Evolutionary conservation across 1,139 yeast species (phyloP).

Genomic region (Yamadazyma triangularis): DNA sequence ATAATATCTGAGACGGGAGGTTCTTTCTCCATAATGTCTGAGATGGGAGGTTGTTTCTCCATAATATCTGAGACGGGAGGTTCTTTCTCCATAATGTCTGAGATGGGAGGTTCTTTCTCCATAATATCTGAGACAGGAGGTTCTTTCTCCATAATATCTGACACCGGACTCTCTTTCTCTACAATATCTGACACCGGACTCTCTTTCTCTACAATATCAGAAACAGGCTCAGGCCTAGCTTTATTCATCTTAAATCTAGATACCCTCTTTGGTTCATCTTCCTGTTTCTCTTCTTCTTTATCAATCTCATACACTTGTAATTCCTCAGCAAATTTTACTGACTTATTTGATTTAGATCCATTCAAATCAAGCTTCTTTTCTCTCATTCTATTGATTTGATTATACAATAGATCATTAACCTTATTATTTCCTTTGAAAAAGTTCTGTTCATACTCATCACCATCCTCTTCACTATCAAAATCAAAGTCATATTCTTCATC

Average conservation of each 20-base stretch:
- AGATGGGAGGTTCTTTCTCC: too few species aligned
- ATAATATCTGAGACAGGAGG: too few species aligned
- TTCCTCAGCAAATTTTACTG: constrained; percentile 49
- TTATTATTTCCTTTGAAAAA: constrained; percentile 5
- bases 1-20: too few species aligned
- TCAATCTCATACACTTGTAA: constrained; percentile 59
- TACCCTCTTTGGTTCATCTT: constrained; percentile 33
- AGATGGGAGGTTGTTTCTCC: too few species aligned
- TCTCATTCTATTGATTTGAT: constrained; percentile 23
- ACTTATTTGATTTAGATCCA: constrained; percentile 23
- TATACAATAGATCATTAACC: constrained; percentile 26
- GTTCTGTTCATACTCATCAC: constrained; percentile 20
- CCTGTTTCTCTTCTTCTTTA: constrained; percentile 30
- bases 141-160: too few species aligned
- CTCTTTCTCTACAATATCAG: constrained; percentile 2
- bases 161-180: too few species aligned
- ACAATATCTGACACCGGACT: too few species aligned
- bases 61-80: too few species aligned
- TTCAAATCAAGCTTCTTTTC: constrained; percentile 4
- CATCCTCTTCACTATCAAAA: constrained; percentile 21
- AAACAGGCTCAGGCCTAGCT: not conserved
- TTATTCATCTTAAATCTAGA: constrained; percentile 18
- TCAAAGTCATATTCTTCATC: constrained; percentile 23
- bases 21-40: too few species aligned
- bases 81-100: too few species aligned